phyloP scores from a whole-genome alignment of 148 eudicot species.

The Cornus kousa region DNA sequence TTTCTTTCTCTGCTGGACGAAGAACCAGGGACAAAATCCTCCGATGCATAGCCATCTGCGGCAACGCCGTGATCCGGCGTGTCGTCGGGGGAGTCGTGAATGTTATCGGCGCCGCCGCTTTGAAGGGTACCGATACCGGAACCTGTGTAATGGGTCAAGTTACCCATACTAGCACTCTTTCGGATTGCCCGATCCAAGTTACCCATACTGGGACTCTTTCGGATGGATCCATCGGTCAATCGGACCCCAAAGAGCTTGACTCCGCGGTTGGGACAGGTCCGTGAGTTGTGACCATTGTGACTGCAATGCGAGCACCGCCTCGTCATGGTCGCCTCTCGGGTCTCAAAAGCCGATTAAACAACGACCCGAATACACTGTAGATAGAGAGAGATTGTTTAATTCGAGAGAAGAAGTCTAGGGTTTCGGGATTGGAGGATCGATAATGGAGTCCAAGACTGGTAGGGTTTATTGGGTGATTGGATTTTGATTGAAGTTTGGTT shows the following conservation, averaged over 20 bases:
- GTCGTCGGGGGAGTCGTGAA: slow-evolving; percentile 48
- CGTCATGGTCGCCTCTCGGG: slow-evolving; percentile 41
- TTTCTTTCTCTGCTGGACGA: slow-evolving; percentile 72
- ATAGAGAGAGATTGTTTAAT: neutral
- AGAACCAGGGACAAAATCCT: slow-evolving; percentile 75
- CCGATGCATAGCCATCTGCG: slow-evolving; percentile 60
- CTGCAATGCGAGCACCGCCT: slow-evolving; percentile 87
- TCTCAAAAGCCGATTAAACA: neutral
- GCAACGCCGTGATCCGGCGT: slow-evolving; percentile 66
- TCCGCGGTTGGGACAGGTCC: slow-evolving; percentile 84
- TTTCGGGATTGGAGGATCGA: neutral
- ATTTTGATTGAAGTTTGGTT: neutral
- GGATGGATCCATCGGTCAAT: slow-evolving; percentile 73
- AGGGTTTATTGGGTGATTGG: slow-evolving; percentile 7
- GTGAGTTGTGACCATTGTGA: slow-evolving; percentile 82
- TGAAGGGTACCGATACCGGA: slow-evolving; percentile 26
- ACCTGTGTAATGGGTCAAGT: slow-evolving; percentile 52
- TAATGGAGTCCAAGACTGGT: neutral
- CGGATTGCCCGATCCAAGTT: slow-evolving; percentile 52
- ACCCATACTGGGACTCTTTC: slow-evolving; percentile 93
- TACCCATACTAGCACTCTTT: slow-evolving; percentile 92
- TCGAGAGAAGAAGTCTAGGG: neutral
- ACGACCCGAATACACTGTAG: too few relatives aligned
- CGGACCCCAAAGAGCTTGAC: slow-evolving; percentile 86
- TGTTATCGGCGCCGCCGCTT: slow-evolving; percentile 30